A percentile compares a stretch with the other conserved stretches of the same genome.
These are phyloP conservation scores for Cystobasidium tubakii DNA, from an alignment of 768 basidiomycete genomes.

Conservation along the genomic window DNA sequence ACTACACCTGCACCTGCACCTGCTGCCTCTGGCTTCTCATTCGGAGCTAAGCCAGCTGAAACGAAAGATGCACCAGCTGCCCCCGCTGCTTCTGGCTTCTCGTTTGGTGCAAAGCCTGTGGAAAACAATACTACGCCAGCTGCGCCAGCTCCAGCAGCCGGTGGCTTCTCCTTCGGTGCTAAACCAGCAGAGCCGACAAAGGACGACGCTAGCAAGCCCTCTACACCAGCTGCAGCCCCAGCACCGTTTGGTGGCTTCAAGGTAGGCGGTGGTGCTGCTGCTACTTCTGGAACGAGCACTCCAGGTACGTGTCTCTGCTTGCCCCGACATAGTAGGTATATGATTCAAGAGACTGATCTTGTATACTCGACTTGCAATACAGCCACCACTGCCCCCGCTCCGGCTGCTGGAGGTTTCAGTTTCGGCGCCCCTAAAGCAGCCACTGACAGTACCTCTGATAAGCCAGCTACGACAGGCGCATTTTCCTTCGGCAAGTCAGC, in stretches of 20 bases:
- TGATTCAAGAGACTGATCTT: no score
- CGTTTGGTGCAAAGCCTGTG: slow-evolving; percentile 23
- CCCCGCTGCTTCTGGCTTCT: slow-evolving; percentile 30
- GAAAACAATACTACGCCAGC: slow-evolving; percentile 7
- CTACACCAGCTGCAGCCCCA: slow-evolving; percentile 25
- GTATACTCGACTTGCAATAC: neutral
- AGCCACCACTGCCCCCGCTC: slow-evolving; percentile 1
- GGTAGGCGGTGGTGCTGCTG: neutral
- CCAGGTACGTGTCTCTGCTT: neutral
- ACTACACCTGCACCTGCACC: slow-evolving; percentile 7
- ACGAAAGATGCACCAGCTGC: neutral
- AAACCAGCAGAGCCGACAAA: slow-evolving; percentile 13
- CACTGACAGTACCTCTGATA: neutral
- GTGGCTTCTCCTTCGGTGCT: slow-evolving; percentile 18
- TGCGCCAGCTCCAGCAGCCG: slow-evolving; percentile 22
- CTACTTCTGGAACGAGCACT: slow-evolving; percentile 21
- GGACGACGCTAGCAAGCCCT: slow-evolving; percentile 24
- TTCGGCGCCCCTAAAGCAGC: slow-evolving; percentile 24
- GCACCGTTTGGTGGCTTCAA: slow-evolving; percentile 28
- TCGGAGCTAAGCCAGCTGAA: slow-evolving; percentile 13
- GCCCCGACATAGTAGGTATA: no score
- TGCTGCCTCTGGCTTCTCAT: slow-evolving; percentile 28
- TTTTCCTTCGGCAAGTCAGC: slow-evolving; percentile 36
- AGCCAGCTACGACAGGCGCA: slow-evolving; percentile 22
- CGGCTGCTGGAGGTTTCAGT: slow-evolving; percentile 28